Percentiles rank a stretch among this genome's conserved stretches.
phyloP scores from a whole-genome alignment of 805 yeast genomes.

The Ogataea sp. region DNA sequence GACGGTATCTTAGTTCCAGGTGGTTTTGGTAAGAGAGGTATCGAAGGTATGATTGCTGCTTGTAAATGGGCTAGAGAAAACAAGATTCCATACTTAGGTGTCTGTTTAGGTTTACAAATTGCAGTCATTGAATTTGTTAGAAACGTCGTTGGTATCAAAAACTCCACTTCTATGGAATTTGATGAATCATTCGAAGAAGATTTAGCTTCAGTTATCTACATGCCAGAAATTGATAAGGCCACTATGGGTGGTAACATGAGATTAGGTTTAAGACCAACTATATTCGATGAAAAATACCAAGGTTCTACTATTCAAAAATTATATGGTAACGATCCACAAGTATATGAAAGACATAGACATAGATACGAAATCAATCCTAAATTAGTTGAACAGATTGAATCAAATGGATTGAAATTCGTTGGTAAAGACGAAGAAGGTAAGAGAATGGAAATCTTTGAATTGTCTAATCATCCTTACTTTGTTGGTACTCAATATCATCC shows the following conservation, averaged over 20 bases:
- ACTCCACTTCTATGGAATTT: conserved; percentile 80
- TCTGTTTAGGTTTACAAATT: conserved; percentile 94
- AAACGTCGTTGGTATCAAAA: conserved; percentile 58
- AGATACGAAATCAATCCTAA: conserved; percentile 95
- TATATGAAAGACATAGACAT: conserved; percentile 95
- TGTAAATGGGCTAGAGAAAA: conserved; percentile 98
- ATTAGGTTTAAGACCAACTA: conserved; percentile 87
- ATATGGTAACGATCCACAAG: conserved; percentile 63
- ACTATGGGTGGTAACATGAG: conserved; percentile 99
- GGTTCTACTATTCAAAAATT: conserved; percentile 59
- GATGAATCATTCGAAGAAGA: conserved; percentile 52
- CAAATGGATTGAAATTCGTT: conserved; percentile 75
- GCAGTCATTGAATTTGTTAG: conserved; percentile 94
- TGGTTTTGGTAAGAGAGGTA: conserved; percentile 96
- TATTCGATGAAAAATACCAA: conserved; percentile 60
- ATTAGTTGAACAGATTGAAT: conserved; percentile 62
- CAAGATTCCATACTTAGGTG: conserved; percentile 90
- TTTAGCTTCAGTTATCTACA: conserved; percentile 77
- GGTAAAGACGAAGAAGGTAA: conserved; percentile 87
- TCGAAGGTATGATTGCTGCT: conserved; percentile 96
- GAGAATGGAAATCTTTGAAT: conserved; percentile 92
- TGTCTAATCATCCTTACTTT: conserved; percentile 79
- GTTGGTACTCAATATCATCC: conserved; percentile 99
- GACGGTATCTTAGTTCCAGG: conserved; percentile 98
- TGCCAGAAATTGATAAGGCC: conserved; percentile 97